These are phyloP conservation scores for Blastobotrys capitulatus DNA, from an alignment of 1,139 yeast genomes.

Conservation along the genomic window DNA sequence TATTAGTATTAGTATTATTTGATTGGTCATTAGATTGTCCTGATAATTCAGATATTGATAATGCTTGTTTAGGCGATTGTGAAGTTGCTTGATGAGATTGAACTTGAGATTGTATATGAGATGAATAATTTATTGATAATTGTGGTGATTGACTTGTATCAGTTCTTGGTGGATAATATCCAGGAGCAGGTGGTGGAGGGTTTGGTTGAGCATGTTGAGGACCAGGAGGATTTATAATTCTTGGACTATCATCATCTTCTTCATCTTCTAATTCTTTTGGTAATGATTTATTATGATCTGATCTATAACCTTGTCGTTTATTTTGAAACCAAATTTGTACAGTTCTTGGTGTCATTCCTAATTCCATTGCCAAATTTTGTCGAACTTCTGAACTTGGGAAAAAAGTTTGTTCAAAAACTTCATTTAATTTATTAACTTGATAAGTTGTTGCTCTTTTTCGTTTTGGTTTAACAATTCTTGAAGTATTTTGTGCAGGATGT, in stretches of 20 bases:
- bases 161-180: too few relatives aligned
- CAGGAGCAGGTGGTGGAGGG: too few relatives aligned
- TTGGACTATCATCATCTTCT: background rate
- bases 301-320: conserved; percentile 60
- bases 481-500: background rate
- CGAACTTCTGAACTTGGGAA: conserved; percentile 36
- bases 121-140: too few relatives aligned
- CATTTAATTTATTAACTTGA: conserved; percentile 32
- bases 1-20: too few relatives aligned
- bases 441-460: conserved; percentile 35
- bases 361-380: conserved; percentile 32
- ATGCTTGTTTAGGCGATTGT: too few relatives aligned
- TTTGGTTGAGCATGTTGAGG: too few relatives aligned
- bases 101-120: too few relatives aligned
- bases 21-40: background rate
- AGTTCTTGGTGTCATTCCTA: conserved; percentile 86
- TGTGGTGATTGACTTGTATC: too few relatives aligned
- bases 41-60: too few relatives aligned
- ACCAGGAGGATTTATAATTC: background rate
- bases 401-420: conserved; percentile 33
- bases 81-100: background rate
- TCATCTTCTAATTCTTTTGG: conserved; percentile 20
- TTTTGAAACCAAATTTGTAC: conserved; percentile 99
- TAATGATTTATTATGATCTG: conserved; percentile 28
- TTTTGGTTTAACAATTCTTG: conserved; percentile 29